Evolutionary conservation across 306 rosid species (phyloP), one percentile per base, ranked within the genome.

Genomic region (Hippophae tibetana): DNA sequence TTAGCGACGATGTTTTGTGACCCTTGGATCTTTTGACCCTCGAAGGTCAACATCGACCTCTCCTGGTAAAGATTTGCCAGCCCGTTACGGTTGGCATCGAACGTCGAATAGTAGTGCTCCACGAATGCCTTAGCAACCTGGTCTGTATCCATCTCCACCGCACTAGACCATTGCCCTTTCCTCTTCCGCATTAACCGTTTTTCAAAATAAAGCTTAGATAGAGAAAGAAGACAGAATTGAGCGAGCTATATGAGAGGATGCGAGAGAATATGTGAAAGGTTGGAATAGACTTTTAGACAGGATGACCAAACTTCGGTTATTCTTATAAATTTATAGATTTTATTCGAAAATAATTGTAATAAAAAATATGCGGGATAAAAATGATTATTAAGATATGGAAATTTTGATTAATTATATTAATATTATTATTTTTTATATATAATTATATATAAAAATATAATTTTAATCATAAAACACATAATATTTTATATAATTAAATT

Each of bases 21-120:
- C 3, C 99, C 96, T 47, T 73, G 95, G 73, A 84, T 81, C 86
- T 92, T 85, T 86, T 88, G 86, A 38, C 96, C 99, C 47, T 92
- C 99, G 72, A 92, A 92, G 11, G 95, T 73, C 56, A 88, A 81
- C 99, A 92, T 88, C 6, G 99, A 92, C 18, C 56, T 78, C 0
- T 87, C 95, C 56, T 92, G 95, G 56, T 87, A 87, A 10, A 92
- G 89, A 49, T 25, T 65, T 0, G 66, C 86, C 12, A 92, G 73
- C 1, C 59, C 74, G 0, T 14, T 55, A 2, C 95, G 89, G 56
- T 83, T 92, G 5, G 78, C 42, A 18, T 92, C 98, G 81, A 92
- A 92, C 57, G 82, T 75, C 0, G 79, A 10, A 69, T 92, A 92
- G 67, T 87, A 92, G 72, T 87, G 98, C 50, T 87, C 96, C 12